Evolutionary conservation across 2,329 filamentous ascomycete genomes (phyloP), one percentile per base, ranked within the genome.

Genomic region (Calonectria hongkongensis): DNA sequence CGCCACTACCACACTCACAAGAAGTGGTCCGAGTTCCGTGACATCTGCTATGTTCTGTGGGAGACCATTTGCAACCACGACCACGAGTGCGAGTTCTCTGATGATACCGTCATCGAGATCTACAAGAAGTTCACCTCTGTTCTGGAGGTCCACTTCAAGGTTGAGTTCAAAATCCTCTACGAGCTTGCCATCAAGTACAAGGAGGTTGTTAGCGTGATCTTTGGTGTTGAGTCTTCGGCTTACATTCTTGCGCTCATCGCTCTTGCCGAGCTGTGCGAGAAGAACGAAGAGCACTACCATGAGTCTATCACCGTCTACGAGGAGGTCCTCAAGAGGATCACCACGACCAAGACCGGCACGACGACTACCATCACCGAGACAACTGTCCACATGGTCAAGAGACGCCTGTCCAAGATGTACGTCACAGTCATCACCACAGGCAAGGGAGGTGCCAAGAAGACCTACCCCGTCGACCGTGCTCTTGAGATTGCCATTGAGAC

Each of bases 151-250:
- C 84, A 86, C 27, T 82, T 83, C 69, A 85, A 84, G 72, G 85
- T 83, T 3, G 85, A 87, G 65, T 85, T 87, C 72, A 82, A 83
- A 1, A 80, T 78, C 3, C 71, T 79, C 18, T 87, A 88, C 74
- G 83, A 87, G 76, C 81, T 89, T 27, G 84, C 87, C 0, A 82
- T 85, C 6, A 84, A 88, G 78, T 89, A 89, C 75, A 86, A 86
- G 70, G 85, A 87, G 71, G 84, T 85, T 0, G 86, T 86, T 10
- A 83, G 82, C 39, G 84, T 82, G 36, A 78, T 85, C 41, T 83
- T 83, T 75, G 82, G 85, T 30, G 67, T 70, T 28, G 71, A 79
- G 9, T 77, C 77, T 4, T 76, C 76, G 18, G 77, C 81, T 28
- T 78, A 81, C 25, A 75, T 83, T 56, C 73, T 79, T 43, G 83